phyloP scores from a whole-genome alignment of 805 yeast species.

The Candida nitratophila region DNA sequence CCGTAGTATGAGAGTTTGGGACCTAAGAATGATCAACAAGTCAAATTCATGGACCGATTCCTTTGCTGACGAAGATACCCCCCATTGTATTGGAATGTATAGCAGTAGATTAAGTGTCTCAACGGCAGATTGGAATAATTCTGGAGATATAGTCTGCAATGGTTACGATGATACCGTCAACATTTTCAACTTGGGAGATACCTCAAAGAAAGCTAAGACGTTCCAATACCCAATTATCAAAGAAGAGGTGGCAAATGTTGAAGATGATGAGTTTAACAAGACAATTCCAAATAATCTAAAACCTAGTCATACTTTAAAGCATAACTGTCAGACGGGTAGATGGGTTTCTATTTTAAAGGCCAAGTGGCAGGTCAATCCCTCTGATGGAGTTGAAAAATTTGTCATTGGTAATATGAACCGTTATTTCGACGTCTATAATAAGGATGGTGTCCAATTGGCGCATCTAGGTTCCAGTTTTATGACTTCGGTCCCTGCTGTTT shows the following conservation, averaged over 20 bases:
- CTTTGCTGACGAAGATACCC: slow-evolving; percentile 38
- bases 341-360: slow-evolving; percentile 94
- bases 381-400: slow-evolving; percentile 71
- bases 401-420: slow-evolving; percentile 92
- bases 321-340: slow-evolving; percentile 94
- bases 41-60: slow-evolving; percentile 50
- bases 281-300: slow-evolving; percentile 33
- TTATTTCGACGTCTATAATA: slow-evolving; percentile 73
- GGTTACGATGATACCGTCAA: slow-evolving; percentile 87
- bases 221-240: slow-evolving; percentile 11
- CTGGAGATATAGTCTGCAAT: slow-evolving; percentile 72
- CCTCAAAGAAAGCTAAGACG: slow-evolving; percentile 20
- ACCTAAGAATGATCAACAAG: slow-evolving; percentile 45
- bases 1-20: slow-evolving; percentile 82
- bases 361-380: slow-evolving; percentile 72
- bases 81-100: slow-evolving; percentile 53
- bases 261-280: slow-evolving; percentile 13
- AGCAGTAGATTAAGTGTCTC: slow-evolving; percentile 75
- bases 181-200: slow-evolving; percentile 50
- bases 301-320: slow-evolving; percentile 65
- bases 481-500: slow-evolving; percentile 92
- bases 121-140: slow-evolving; percentile 73
- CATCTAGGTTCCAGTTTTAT: slow-evolving; percentile 53
- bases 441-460: slow-evolving; percentile 70
- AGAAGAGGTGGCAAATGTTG: slow-evolving; percentile 10